Evolutionary conservation across 148 eudicot genomes (phyloP).

Genomic region (Polygonum maritimum): DNA sequence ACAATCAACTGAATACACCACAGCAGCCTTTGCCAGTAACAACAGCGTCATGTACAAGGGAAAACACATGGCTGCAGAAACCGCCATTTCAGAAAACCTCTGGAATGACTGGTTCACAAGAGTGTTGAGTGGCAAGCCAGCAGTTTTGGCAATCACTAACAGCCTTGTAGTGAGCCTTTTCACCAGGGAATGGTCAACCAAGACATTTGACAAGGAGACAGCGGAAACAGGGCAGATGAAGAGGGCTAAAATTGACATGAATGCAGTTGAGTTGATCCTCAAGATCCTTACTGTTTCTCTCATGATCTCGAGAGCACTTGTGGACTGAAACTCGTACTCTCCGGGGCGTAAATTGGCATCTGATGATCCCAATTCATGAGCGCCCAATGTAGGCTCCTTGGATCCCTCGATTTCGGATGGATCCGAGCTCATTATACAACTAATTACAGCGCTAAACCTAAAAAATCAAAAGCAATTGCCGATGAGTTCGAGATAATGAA

Average conservation of each 20-base stretch:
- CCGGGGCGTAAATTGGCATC: not conserved
- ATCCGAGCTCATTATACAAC: not conserved
- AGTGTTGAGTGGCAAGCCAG: slow-evolving; percentile 69
- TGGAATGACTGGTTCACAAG: slow-evolving; percentile 60
- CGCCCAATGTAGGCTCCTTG: not conserved
- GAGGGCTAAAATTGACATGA: slow-evolving; percentile 56
- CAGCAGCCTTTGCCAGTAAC: slow-evolving; percentile 71
- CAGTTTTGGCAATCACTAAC: slow-evolving; percentile 54
- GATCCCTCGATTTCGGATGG: not conserved
- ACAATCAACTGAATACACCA: slow-evolving; percentile 79
- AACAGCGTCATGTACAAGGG: slow-evolving; percentile 64
- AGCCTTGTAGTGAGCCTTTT: slow-evolving; percentile 49
- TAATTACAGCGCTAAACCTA: not conserved
- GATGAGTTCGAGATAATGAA: not conserved
- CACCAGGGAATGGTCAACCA: slow-evolving; percentile 64
- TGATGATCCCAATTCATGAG: not conserved
- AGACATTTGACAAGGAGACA: slow-evolving; percentile 49
- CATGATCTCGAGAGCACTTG: slow-evolving; percentile 65
- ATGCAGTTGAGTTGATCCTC: slow-evolving; percentile 50
- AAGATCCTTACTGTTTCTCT: slow-evolving; percentile 77
- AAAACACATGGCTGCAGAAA: slow-evolving; percentile 62
- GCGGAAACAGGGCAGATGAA: slow-evolving; percentile 78
- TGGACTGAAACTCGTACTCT: slow-evolving; percentile 30
- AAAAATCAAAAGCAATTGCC: not conserved
- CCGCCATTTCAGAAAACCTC: slow-evolving; percentile 55